Percentiles rank a stretch among this genome's conserved stretches.
Conservation (phyloP, 2,329 filamentous ascomycete genomes). For the Gnomoniopsis smithogilvyi region DNA sequence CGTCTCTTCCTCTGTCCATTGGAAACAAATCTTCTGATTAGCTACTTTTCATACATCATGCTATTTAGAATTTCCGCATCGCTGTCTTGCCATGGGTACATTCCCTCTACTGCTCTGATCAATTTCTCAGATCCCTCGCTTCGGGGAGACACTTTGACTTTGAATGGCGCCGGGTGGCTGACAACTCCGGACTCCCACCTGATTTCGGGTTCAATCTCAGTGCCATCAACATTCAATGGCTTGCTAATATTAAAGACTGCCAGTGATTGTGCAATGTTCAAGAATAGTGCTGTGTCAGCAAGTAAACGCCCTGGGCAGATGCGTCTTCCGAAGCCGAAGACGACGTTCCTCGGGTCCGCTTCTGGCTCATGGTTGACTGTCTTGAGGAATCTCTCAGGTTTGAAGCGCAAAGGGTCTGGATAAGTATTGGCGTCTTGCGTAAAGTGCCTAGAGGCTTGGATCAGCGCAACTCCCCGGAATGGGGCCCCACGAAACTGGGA, state of each 20-base stretch:
- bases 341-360: constrained; percentile 10
- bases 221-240: constrained; percentile 31
- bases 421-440: constrained; percentile 17
- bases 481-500: not conserved
- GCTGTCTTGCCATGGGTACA: constrained; percentile 22
- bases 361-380: not conserved
- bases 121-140: constrained; percentile 23
- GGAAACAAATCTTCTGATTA: too few relatives aligned
- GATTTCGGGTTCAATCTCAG: constrained; percentile 25
- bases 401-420: constrained; percentile 12
- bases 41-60: not conserved
- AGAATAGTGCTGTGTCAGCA: constrained; percentile 17
- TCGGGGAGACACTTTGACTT: constrained; percentile 22
- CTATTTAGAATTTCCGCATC: not conserved
- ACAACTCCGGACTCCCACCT: constrained; percentile 21
- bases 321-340: constrained; percentile 19
- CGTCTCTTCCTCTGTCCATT: too few relatives aligned
- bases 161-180: constrained; percentile 23
- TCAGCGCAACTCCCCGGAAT: not conserved
- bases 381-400: constrained; percentile 20
- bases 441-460: constrained; percentile 21
- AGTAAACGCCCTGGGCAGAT: constrained; percentile 16
- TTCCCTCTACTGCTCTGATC: constrained; percentile 22
- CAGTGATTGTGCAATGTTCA: constrained; percentile 32
- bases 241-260: constrained; percentile 40